Percentiles rank a stretch among this genome's conserved stretches.
phyloP scores from a whole-genome alignment of 495 filamentous ascomycete species.

The Tetracladium setigerum region DNA sequence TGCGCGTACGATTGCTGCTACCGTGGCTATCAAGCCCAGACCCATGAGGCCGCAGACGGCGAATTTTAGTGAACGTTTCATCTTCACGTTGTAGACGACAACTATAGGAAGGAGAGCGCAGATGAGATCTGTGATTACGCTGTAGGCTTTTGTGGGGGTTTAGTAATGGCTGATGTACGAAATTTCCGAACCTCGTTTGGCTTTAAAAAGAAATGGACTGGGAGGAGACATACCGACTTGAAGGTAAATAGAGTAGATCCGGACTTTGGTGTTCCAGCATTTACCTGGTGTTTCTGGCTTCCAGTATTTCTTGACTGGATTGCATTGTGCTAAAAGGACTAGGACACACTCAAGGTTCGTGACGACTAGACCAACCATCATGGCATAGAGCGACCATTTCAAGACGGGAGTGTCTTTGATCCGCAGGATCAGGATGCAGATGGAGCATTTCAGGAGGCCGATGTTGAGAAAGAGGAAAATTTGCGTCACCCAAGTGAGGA shows the following conservation, averaged over 20 bases:
- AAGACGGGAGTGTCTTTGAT: constrained; percentile 18
- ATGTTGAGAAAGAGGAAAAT: constrained; percentile 21
- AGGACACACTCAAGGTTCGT: constrained; percentile 10
- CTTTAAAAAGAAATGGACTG: background rate
- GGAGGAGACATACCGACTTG: constrained; percentile 16
- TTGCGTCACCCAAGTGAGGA: constrained; percentile 19
- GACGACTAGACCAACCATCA: constrained; percentile 19
- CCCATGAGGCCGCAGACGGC: constrained; percentile 19
- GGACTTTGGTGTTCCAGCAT: constrained; percentile 17
- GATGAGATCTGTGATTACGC: constrained; percentile 23
- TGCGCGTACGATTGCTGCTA: constrained; percentile 12
- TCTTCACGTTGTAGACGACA: constrained; percentile 21
- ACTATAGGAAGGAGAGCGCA: constrained; percentile 22
- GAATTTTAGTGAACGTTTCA: constrained; percentile 16
- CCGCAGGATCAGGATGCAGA: constrained; percentile 21
- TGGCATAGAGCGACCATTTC: constrained; percentile 8
- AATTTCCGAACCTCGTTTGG: background rate
- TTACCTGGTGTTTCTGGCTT: background rate
- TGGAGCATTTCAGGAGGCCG: constrained; percentile 22
- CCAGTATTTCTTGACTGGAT: background rate
- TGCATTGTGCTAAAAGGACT: constrained; percentile 1
- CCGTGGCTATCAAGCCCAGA: constrained; percentile 15
- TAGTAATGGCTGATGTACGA: background rate
- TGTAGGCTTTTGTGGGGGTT: constrained; percentile 14
- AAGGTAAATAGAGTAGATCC: constrained; percentile 24